phyloP scores from a whole-genome alignment of 257 asterid genomes.

The Salvia hispanica region DNA sequence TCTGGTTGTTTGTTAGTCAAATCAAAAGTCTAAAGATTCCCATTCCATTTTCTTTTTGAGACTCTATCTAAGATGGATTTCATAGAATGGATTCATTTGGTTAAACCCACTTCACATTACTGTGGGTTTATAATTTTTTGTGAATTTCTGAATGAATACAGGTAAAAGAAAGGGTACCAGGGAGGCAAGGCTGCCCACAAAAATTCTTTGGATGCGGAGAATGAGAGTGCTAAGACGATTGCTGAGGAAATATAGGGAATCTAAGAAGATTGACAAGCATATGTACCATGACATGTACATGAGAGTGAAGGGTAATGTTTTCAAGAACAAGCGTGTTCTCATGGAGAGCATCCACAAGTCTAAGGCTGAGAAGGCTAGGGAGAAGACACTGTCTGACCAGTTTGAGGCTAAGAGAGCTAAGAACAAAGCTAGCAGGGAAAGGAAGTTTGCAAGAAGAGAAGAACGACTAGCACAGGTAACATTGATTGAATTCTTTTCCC shows the following conservation, averaged over 20 bases:
- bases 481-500: neutral
- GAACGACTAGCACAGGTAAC: constrained; percentile 49
- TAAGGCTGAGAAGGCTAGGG: constrained; percentile 77
- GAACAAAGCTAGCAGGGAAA: constrained; percentile 57
- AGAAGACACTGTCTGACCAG: constrained; percentile 71
- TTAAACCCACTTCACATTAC: neutral
- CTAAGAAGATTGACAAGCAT: constrained; percentile 66
- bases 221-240: constrained; percentile 66
- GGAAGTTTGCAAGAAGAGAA: constrained; percentile 53
- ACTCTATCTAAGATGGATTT: neutral
- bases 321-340: constrained; percentile 68
- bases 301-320: constrained; percentile 74
- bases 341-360: constrained; percentile 75
- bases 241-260: constrained; percentile 63
- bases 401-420: constrained; percentile 60
- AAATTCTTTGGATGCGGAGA: constrained; percentile 68
- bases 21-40: too few relatives aligned
- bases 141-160: constrained; percentile 20
- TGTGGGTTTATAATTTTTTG: neutral
- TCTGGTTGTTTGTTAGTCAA: too few relatives aligned
- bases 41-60: neutral
- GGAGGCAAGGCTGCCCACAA: constrained; percentile 74
- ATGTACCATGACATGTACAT: constrained; percentile 77
- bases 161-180: constrained; percentile 79
- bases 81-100: neutral